Evolutionary conservation across 192 early-diverging fungal genomes (phyloP), one percentile per base, ranked within the genome.

Genomic region (Endogone sp.): DNA sequence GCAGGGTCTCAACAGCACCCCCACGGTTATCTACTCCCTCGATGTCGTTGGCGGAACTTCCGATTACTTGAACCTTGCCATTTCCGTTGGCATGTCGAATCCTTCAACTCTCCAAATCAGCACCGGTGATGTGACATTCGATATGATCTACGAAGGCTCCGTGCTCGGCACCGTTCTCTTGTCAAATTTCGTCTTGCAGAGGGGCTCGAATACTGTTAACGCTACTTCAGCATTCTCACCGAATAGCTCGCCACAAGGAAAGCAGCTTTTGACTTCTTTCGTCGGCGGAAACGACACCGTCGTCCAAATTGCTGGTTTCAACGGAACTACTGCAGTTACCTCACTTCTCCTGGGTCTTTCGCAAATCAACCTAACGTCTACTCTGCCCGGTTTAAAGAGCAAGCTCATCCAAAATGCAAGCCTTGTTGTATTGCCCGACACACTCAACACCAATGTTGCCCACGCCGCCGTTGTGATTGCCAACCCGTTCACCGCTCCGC

Each of bases 31-130:
- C 31, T 81, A 85, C 75, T 68, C 67, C 27, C 70, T 89, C 67
- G 81, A 81, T 63, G 83, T 89, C 58, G 79, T 74, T 21, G 86
- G 82, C 57, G 88, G 88, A 30, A 78, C 80, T 11, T 10, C 64
- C 32, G 66, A 66, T 23, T 72, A 64, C 54, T 29, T 87, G 25
- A 37, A 73, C 2, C 54, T 87, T 62, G 69, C 70, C 22, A 79
- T 87, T 66, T 59, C 62, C 28, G 76, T 77, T 10, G 69, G 71
- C 2, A 80, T 86, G 67, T 10, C 31, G 25, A 84, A 86, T 60
- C 82, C 83, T 20, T 73, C 77, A 31, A 66, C 60, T 30, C 76
- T 87, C 24, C 70, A 75, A 2, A 85, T 88, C 64, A 30, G 69
- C 11, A 75, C 79, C 30, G 84, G 84, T 65, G 79, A 84, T 59